Evolutionary conservation across 2,329 filamentous ascomycete genomes (phyloP).

Genomic region (Trichoderma semiorbis): DNA sequence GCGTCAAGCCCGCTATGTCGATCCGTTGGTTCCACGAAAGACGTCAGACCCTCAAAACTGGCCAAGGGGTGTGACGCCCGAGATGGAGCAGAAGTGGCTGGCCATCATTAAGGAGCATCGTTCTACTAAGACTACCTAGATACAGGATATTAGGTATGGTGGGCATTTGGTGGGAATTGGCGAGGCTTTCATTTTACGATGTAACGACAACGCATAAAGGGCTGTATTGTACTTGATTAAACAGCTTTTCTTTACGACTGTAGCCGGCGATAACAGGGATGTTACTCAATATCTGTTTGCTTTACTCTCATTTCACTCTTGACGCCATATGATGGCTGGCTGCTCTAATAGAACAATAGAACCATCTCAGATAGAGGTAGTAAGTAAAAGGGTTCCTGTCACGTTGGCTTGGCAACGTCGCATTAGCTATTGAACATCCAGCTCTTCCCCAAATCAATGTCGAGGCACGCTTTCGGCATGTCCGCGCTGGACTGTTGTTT

Average conservation of each 20-base stretch:
- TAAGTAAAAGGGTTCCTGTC: not conserved
- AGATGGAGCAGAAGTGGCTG: constrained; percentile 41
- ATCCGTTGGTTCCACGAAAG: constrained; percentile 43
- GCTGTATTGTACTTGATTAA: not conserved
- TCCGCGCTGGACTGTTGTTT: not conserved
- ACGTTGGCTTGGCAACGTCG: not conserved
- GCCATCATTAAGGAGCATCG: constrained; percentile 28
- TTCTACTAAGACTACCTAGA: not conserved
- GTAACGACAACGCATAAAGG: not conserved
- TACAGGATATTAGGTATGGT: not conserved
- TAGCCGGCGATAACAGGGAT: not conserved
- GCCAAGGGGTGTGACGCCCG: constrained; percentile 39
- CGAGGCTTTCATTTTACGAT: not conserved
- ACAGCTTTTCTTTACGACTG: not conserved
- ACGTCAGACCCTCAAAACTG: constrained; percentile 32
- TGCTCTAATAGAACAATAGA: not conserved
- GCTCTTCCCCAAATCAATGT: not conserved
- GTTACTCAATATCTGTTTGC: not conserved
- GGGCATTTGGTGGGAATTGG: not conserved
- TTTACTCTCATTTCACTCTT: not conserved
- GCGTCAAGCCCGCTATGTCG: constrained; percentile 39
- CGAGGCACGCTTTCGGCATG: not conserved
- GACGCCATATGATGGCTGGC: not conserved
- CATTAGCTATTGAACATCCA: not conserved
- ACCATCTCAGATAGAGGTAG: not conserved